Evolutionary conservation across 1,284 basidiomycete genomes (phyloP).

Genomic region (Vanrija sp.): DNA sequence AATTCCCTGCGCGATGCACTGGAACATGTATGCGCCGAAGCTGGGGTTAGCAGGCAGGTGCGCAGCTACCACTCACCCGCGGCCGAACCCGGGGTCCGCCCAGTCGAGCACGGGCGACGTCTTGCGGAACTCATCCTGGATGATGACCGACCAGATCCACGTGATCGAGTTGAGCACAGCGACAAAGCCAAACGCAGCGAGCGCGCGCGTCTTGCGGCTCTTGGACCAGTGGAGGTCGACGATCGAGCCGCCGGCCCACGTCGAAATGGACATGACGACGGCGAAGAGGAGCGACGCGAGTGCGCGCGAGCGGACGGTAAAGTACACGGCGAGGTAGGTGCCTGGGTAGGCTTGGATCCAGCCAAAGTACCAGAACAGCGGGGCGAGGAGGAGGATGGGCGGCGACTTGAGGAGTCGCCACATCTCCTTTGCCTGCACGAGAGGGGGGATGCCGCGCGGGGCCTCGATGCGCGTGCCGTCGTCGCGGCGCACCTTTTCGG

Average conservation of each 20-base stretch:
- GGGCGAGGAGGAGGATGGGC: slow-evolving; percentile 19
- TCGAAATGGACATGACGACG: neutral
- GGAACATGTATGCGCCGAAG: slow-evolving; percentile 12
- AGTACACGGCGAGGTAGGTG: slow-evolving; percentile 31
- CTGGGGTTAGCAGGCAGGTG: too few relatives aligned
- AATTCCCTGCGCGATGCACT: slow-evolving; percentile 1
- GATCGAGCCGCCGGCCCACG: slow-evolving; percentile 6
- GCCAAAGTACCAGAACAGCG: slow-evolving; percentile 25
- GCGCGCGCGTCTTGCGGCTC: slow-evolving; percentile 1
- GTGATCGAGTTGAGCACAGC: slow-evolving; percentile 2
- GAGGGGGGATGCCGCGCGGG: slow-evolving; percentile 14
- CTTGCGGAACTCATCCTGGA: slow-evolving; percentile 10
- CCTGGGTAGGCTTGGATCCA: slow-evolving; percentile 20
- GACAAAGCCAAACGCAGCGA: slow-evolving; percentile 1
- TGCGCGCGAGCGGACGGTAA: slow-evolving; percentile 32
- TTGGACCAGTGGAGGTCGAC: slow-evolving; percentile 8
- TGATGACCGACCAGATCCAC: slow-evolving; percentile 10
- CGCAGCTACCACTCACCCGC: neutral
- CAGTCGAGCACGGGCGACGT: slow-evolving; percentile 10
- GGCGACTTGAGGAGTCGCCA: slow-evolving; percentile 3
- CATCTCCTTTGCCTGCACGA: slow-evolving; percentile 21
- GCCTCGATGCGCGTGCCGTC: slow-evolving; percentile 27
- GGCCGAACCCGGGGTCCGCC: slow-evolving; percentile 6
- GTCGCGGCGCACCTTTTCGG: slow-evolving; percentile 28
- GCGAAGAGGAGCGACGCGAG: slow-evolving; percentile 20